phyloP scores from a whole-genome alignment of 2,329 filamentous ascomycete genomes.

The Fusarium sp. region DNA sequence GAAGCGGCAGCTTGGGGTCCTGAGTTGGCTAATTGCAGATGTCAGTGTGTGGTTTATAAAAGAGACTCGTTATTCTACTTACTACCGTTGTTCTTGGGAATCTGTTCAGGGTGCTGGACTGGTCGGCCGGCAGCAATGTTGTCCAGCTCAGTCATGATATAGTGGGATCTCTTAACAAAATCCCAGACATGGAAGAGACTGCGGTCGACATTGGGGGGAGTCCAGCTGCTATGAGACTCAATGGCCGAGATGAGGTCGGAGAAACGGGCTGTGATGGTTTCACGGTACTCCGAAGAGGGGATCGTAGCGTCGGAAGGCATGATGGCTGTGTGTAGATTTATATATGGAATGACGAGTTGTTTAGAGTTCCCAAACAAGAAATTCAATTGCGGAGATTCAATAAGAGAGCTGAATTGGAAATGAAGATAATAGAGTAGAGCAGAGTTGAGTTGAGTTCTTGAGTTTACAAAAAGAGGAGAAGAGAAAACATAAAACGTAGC shows the following conservation, averaged over 20 bases:
- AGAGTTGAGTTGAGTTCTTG: neutral
- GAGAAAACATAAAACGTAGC: slow-evolving; percentile 19
- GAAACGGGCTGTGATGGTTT: slow-evolving; percentile 45
- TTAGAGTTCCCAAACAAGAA: neutral
- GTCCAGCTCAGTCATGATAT: slow-evolving; percentile 57
- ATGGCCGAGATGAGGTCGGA: slow-evolving; percentile 47
- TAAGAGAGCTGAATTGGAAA: neutral
- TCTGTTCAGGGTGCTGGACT: slow-evolving; percentile 52
- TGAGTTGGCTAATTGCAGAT: slow-evolving; percentile 28
- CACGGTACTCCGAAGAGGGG: slow-evolving; percentile 44
- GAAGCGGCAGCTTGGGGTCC: slow-evolving; percentile 42
- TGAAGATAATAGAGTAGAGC: neutral
- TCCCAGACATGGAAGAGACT: slow-evolving; percentile 56
- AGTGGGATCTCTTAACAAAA: slow-evolving; percentile 56
- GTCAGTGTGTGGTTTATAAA: neutral
- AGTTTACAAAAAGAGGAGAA: neutral
- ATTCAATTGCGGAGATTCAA: neutral
- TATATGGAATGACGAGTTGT: neutral
- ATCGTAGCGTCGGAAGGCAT: slow-evolving; percentile 27
- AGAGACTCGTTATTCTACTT: slow-evolving; percentile 9
- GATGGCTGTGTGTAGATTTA: neutral
- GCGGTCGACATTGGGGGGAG: slow-evolving; percentile 42
- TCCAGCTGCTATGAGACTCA: slow-evolving; percentile 48
- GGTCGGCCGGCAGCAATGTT: slow-evolving; percentile 51
- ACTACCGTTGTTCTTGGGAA: slow-evolving; percentile 48